Conservation (phyloP, 192 early-diverging fungal genomes). For the Umbelopsis vinacea region DNA sequence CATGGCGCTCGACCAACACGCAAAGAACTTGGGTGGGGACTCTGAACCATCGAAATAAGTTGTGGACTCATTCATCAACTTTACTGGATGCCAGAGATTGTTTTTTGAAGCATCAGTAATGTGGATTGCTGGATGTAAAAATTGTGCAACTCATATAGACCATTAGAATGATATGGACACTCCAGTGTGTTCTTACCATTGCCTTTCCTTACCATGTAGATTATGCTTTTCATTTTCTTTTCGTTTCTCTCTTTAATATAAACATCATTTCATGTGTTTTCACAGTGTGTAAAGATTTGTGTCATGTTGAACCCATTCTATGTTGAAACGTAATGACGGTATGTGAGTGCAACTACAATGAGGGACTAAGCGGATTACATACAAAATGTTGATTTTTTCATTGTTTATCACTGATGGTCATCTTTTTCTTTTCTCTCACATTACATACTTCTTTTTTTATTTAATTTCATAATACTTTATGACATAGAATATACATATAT, state of each 20-base stretch:
- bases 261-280: background rate
- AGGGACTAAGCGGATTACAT: no score
- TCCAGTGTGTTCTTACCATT: background rate
- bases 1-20: slow-evolving; percentile 5
- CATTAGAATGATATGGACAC: slow-evolving; percentile 2
- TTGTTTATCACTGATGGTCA: no score
- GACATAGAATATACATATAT: background rate
- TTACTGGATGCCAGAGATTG: no score
- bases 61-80: no score
- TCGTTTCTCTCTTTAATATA: slow-evolving; percentile 7
- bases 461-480: background rate
- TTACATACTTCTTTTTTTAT: no score
- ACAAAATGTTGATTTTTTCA: no score
- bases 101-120: background rate
- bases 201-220: slow-evolving; percentile 18
- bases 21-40: slow-evolving; percentile 10
- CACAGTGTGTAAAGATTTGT: background rate
- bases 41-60: background rate
- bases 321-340: background rate
- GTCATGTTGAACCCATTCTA: background rate
- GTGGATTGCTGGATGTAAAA: background rate
- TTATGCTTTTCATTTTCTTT: slow-evolving; percentile 5
- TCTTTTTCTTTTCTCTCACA: no score
- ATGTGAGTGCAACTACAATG: no score
- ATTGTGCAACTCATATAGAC: background rate